Evolutionary conservation across 257 asterid genomes (phyloP), one percentile per base, ranked within the genome.

Genomic region (Petunia secreta): DNA sequence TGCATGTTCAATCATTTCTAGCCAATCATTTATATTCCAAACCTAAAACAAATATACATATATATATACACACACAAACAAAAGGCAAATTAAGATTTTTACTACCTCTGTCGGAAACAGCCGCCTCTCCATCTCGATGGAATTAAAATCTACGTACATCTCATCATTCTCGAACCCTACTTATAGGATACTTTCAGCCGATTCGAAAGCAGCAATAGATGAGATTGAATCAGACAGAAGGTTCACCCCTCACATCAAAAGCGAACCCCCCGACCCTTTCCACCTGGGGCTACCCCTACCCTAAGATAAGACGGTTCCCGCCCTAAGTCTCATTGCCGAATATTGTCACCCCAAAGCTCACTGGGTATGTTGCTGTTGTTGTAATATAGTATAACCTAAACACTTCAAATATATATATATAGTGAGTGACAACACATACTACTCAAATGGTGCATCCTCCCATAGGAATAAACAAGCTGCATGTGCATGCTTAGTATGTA

Each of bases 1-100:
- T 76, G 75, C 5, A 63, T 63, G n/a, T 80, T 62, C 83, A 75
- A 77, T 55, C 63, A 75, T 84, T 85, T 60, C 62, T 57, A 77
- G 81, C 84, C 81, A 75, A 16, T 82, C 36, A 10, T 62, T 34
- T 82, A 64, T 38, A 54, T 14, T 16, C 36, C 63, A 53, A 67
- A 67, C n/a, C 6, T 15, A 15, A 15, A 41, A 14, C 36, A 66
- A 6, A 66, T 15, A 66, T 15, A 66, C 4, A 65, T 39, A 38
- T 25, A 25, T 25, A 25, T 25, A 8, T 11, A 10, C 5, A 53
- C 13, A 14, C 36, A 65, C 40, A 16, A 39, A 65, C 40, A 6
- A 40, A 40, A 3, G 75, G 8, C 37, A 66, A 41, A 41, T 40
- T 65, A 39, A 14, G 36, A 39, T 13, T 40, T 40, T 14, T 63